These are phyloP conservation scores for Candida loeiensis DNA, from an alignment of 805 yeast genomes.

Conservation along the genomic window DNA sequence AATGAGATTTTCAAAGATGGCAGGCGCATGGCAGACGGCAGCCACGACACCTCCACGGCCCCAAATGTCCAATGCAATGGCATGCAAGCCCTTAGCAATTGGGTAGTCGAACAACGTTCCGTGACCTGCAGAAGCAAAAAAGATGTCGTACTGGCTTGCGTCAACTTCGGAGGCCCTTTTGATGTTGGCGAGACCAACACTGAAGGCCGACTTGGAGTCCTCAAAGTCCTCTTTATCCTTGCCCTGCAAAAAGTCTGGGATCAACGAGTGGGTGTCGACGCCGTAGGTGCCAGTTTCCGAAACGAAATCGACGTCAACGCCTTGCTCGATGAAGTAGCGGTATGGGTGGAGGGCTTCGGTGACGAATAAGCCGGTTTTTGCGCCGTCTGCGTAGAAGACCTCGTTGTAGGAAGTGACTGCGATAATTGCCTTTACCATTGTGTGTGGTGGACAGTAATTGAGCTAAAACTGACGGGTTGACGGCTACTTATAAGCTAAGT, in stretches of 20 bases:
- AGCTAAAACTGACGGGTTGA: too few species aligned
- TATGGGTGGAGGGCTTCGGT: slow-evolving; percentile 61
- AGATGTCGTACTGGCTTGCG: slow-evolving; percentile 46
- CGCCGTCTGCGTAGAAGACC: slow-evolving; percentile 53
- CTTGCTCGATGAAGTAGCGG: slow-evolving; percentile 43
- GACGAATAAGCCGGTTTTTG: slow-evolving; percentile 58
- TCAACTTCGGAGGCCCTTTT: slow-evolving; percentile 49
- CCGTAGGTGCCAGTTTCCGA: slow-evolving; percentile 59
- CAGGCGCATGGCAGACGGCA: slow-evolving; percentile 72
- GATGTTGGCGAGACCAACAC: slow-evolving; percentile 33
- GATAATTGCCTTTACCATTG: slow-evolving; percentile 10
- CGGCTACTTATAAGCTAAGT: too few species aligned
- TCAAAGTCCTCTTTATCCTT: slow-evolving; percentile 41
- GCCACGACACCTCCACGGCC: slow-evolving; percentile 52
- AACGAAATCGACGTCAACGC: slow-evolving; percentile 52
- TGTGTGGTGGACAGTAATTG: background rate
- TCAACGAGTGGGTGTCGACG: slow-evolving; percentile 52
- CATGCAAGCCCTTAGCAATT: slow-evolving; percentile 43
- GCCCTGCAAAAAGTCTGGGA: slow-evolving; percentile 39
- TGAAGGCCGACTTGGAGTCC: slow-evolving; percentile 38
- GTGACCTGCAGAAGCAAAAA: slow-evolving; percentile 68
- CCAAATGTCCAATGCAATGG: slow-evolving; percentile 45
- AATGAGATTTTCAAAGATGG: slow-evolving; percentile 47
- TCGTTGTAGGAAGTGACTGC: slow-evolving; percentile 10
- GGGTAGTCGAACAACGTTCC: slow-evolving; percentile 60